Base-by-base conservation (phyloP, 2,329 filamentous ascomycete species). In the Endocalyx cinctus region DNA sequence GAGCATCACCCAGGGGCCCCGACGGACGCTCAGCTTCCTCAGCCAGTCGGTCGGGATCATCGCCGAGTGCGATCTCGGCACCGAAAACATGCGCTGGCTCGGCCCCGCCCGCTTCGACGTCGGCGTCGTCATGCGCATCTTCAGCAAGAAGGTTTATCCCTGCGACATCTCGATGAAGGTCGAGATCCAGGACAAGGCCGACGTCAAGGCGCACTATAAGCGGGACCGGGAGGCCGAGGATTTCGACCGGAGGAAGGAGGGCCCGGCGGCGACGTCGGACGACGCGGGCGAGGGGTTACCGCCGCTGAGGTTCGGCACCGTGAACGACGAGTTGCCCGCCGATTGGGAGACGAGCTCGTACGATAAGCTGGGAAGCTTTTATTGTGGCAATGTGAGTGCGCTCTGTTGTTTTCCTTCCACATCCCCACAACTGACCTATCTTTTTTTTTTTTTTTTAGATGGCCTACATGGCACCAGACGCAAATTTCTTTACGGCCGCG, bases 1-100 rank as follows among this genome's bases (percentile, higher is more conserved):
- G 37, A 94, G 87, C 28, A 72, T 98, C 40, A 95, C 89, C 0
- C 89, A 96, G 51, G 85, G 86, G 16, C 67, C 79, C 38, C 70
- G 67, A 15, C 79, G 86, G 33, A 82, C 72, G 5, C 67, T 97
- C 17, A 95, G 87, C 13, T 97, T 97, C 63, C 72, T 97, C 27
- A 95, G 87, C 8, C 92, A 97, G 58, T 76, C 86, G 0, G 74
- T 95, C 17, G 92, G 92, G 15, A 84, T 97, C 39, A 77, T 97
- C 23, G 92, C 92, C 2, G 92, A 97, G 54, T 77, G 77, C 30
- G 92, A 98, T 59, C 69, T 98, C 10, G 89, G 77, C 3, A 98
- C 92, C 0, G 92, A 98, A 51, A 69, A 94, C 52, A 63, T 97
- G 42, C 81, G 92, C 27, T 97, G 90, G 89, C 89, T 98, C 83